Percentiles rank a stretch among this genome's conserved stretches.
These are phyloP conservation scores for Chlamydomonas asymmetrica DNA, from an alignment of 139 green algal genomes.

Conservation along the genomic window DNA sequence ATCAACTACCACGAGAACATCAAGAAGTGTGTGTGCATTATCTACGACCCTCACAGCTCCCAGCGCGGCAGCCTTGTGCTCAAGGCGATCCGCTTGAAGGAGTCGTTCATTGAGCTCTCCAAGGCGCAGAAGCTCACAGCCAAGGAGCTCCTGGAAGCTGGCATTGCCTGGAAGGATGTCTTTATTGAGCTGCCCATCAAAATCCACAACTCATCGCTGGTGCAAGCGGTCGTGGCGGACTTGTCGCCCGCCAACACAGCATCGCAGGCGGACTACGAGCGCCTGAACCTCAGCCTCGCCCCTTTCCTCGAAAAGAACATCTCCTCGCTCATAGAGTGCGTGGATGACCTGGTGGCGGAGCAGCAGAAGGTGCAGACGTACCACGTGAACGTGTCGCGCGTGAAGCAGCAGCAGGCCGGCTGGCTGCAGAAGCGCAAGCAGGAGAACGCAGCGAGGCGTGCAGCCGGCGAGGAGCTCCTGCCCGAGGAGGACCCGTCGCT, in stretches of 20 bases:
- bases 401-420: slow-evolving; percentile 66
- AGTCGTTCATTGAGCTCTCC: slow-evolving; percentile 91
- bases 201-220: slow-evolving; percentile 37
- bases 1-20: slow-evolving; percentile 97
- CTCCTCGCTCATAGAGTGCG: slow-evolving; percentile 86
- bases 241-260: slow-evolving; percentile 50
- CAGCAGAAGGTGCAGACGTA: slow-evolving; percentile 72
- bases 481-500: slow-evolving; percentile 91
- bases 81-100: slow-evolving; percentile 86
- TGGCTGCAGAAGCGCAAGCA: slow-evolving; percentile 84
- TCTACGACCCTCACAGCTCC: slow-evolving; percentile 86
- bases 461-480: slow-evolving; percentile 87
- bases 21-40: slow-evolving; percentile 92
- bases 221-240: slow-evolving; percentile 82
- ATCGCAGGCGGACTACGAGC: slow-evolving; percentile 67
- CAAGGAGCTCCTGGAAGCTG: slow-evolving; percentile 72
- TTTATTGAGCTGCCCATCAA: slow-evolving; percentile 95
- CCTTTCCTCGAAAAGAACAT: slow-evolving; percentile 89
- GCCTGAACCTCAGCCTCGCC: slow-evolving; percentile 74
- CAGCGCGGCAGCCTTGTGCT: slow-evolving; percentile 59
- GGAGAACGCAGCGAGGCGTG: slow-evolving; percentile 84
- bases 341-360: slow-evolving; percentile 91
- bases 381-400: slow-evolving; percentile 72
- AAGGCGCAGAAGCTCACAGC: slow-evolving; percentile 59
- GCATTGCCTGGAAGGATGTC: slow-evolving; percentile 85